Conservation (phyloP, 169 alveolate species). For the Plasmodium coatneyi region DNA sequence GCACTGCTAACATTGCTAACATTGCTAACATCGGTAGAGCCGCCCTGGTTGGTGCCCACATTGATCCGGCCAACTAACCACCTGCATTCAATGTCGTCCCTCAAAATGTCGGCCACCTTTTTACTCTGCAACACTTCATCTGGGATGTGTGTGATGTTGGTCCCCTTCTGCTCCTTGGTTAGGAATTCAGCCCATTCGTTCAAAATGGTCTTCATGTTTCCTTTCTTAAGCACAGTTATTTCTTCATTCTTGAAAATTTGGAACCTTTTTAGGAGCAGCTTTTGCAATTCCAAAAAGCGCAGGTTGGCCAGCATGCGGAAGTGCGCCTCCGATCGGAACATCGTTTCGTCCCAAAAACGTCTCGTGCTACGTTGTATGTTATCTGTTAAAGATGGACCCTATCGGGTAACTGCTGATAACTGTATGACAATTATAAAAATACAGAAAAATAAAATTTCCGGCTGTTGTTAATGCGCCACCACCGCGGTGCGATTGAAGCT, state of each 20-base stretch:
- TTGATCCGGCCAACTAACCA: conserved; percentile 47
- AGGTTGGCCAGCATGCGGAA: conserved; percentile 53
- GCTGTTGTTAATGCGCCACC: neutral
- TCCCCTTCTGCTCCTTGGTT: conserved; percentile 24
- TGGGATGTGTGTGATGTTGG: conserved; percentile 55
- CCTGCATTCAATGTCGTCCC: conserved; percentile 48
- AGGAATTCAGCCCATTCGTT: conserved; percentile 68
- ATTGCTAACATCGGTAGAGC: neutral
- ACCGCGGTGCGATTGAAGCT: neutral
- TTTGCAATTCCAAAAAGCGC: conserved; percentile 51
- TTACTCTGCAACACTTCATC: conserved; percentile 36
- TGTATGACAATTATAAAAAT: neutral
- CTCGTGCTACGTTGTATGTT: neutral
- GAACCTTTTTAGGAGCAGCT: conserved; percentile 31
- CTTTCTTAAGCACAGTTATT: conserved; percentile 64
- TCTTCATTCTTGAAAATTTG: conserved; percentile 71
- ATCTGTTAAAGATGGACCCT: neutral
- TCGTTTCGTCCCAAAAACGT: neutral
- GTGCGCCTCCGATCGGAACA: conserved; percentile 71
- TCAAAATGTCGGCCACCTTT: conserved; percentile 32
- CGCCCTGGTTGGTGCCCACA: neutral
- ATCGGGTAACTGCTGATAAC: neutral
- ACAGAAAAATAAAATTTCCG: neutral
- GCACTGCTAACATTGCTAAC: neutral
- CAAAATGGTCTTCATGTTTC: conserved; percentile 38